Conservation (phyloP, 345 rosid genomes). For the Sonneratia caseolaris region DNA sequence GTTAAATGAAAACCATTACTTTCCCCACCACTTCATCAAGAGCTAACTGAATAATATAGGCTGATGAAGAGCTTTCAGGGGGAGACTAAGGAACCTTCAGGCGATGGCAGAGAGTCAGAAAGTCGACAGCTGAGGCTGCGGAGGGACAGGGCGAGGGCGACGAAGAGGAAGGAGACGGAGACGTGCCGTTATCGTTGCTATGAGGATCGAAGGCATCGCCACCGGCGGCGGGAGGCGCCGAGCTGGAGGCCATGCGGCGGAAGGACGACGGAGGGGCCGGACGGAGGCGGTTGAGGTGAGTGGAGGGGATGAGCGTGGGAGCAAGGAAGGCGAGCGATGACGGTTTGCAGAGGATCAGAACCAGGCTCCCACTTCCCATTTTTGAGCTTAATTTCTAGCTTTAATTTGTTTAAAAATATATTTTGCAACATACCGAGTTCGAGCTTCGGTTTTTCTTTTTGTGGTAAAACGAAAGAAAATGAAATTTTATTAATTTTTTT, state of each 20-base stretch:
- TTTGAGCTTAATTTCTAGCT: not conserved
- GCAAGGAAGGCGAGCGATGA: constrained; percentile 28
- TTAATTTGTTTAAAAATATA: not conserved
- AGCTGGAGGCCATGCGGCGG: constrained; percentile 14
- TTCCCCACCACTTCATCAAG: not conserved
- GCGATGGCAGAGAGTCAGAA: constrained; percentile 82
- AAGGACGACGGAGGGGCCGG: constrained; percentile 29
- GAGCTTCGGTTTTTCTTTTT: too few relatives aligned
- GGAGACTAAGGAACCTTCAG: constrained; percentile 52
- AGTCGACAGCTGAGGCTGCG: constrained; percentile 66
- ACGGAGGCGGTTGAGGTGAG: constrained; percentile 27
- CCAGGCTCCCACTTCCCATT: constrained; percentile 46
- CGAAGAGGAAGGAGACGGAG: constrained; percentile 32
- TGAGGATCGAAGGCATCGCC: constrained; percentile 31
- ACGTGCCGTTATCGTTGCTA: constrained; percentile 20
- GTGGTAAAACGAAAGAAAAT: not conserved
- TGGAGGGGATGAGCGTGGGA: constrained; percentile 17
- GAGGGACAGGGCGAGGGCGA: constrained; percentile 16
- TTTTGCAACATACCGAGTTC: not conserved
- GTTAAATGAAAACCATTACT: not conserved
- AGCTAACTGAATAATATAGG: not conserved
- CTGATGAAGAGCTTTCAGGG: not conserved
- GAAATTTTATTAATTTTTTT: not conserved
- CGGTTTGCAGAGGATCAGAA: constrained; percentile 32
- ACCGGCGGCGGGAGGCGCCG: constrained; percentile 19